Conservation (phyloP, 139 green algal genomes). For the Asterochloris erici region DNA sequence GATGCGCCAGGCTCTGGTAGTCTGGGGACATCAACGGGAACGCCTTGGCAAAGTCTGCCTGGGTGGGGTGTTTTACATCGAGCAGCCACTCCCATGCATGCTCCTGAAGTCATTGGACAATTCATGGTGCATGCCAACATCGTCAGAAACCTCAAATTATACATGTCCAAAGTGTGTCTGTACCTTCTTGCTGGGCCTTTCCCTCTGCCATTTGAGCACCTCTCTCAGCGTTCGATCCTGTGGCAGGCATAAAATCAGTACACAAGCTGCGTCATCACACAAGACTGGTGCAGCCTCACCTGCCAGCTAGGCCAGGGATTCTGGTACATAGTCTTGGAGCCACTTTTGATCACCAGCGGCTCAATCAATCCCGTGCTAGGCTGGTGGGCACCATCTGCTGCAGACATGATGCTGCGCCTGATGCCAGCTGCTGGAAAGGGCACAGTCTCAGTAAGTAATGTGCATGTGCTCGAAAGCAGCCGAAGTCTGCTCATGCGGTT, state of each 20-base stretch:
- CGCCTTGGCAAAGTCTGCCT: neutral
- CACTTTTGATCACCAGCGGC: neutral
- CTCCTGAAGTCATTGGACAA: constrained; percentile 10
- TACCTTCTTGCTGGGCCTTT: neutral
- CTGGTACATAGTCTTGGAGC: neutral
- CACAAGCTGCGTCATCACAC: neutral
- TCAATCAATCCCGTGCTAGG: neutral
- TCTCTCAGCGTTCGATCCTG: constrained; percentile 29
- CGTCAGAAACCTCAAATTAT: constrained; percentile 10
- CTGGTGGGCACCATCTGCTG: too few relatives aligned
- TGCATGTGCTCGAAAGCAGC: too few relatives aligned
- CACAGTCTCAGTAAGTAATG: too few relatives aligned
- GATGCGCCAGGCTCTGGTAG: neutral
- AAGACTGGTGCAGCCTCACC: neutral
- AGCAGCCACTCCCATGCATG: constrained; percentile 12
- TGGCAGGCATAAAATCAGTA: neutral
- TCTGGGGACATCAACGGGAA: neutral
- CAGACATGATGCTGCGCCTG: too few relatives aligned
- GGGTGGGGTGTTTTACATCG: constrained; percentile 7
- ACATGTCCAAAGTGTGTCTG: constrained; percentile 15
- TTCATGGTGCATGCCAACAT: neutral
- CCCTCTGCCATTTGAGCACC: constrained; percentile 22
- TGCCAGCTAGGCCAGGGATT: constrained; percentile 13
- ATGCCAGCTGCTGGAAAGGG: too few relatives aligned
- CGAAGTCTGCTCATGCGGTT: too few relatives aligned